Conservation (phyloP, 352 stramenopile genomes). For the Globisporangium nodosum region DNA sequence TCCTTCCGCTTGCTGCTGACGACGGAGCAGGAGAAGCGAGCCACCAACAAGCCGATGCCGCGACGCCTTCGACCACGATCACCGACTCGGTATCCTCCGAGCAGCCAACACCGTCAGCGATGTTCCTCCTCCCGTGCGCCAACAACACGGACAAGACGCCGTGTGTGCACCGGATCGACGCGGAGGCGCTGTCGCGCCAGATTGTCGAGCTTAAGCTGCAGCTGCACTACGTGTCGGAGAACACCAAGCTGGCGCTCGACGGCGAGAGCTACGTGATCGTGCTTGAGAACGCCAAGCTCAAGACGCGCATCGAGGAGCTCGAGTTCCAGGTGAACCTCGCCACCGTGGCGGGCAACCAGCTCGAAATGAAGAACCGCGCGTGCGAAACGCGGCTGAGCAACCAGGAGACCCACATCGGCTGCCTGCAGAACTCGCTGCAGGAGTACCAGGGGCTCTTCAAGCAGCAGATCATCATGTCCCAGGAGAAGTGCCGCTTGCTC, state of each 20-base stretch:
- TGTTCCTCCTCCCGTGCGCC: not conserved
- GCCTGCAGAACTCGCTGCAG: conserved; percentile 66
- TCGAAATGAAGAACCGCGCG: conserved; percentile 65
- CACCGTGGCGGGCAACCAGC: conserved; percentile 52
- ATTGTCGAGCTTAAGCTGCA: conserved; percentile 78
- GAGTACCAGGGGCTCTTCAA: conserved; percentile 80
- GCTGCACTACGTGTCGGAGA: conserved; percentile 65
- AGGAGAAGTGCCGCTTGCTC: conserved; percentile 71
- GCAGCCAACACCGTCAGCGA: not conserved
- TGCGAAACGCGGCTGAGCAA: conserved; percentile 65
- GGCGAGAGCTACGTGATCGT: conserved; percentile 61
- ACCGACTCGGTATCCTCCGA: not conserved
- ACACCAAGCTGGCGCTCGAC: conserved; percentile 47
- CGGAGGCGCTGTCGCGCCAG: conserved; percentile 53
- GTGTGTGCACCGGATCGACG: conserved; percentile 53
- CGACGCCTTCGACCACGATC: not conserved
- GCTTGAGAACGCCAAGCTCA: conserved; percentile 61
- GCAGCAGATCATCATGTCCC: conserved; percentile 78
- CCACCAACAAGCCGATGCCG: not conserved
- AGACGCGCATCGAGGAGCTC: conserved; percentile 64
- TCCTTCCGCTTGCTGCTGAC: not conserved
- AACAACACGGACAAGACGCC: conserved; percentile 12
- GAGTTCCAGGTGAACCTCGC: conserved; percentile 61
- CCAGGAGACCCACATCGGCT: conserved; percentile 70
- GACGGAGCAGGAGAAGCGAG: not conserved